Conservation (phyloP, 129 eudicot species). For the Flaveria bidentis region DNA sequence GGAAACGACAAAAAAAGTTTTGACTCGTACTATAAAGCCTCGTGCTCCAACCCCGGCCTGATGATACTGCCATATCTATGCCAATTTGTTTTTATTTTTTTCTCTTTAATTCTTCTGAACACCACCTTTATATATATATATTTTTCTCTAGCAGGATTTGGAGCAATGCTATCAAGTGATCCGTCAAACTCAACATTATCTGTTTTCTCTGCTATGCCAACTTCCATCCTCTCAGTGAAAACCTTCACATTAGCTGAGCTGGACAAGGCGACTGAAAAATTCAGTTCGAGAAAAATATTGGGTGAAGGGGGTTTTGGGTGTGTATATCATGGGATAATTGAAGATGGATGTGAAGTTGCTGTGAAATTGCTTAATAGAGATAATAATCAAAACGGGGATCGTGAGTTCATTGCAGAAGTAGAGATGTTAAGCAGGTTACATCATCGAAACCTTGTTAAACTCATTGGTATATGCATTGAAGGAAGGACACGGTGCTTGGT, state of each 20-base stretch:
- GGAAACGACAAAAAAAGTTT: neutral
- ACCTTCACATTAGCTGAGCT: slow-evolving; percentile 80
- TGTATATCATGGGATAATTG: slow-evolving; percentile 78
- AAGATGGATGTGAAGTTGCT: slow-evolving; percentile 81
- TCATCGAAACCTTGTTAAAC: slow-evolving; percentile 92
- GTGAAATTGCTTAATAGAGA: slow-evolving; percentile 87
- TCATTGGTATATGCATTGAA: slow-evolving; percentile 93
- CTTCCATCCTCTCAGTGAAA: slow-evolving; percentile 82
- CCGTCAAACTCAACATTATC: slow-evolving; percentile 82
- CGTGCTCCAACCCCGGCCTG: neutral
- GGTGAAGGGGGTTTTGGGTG: slow-evolving; percentile 99
- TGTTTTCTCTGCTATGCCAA: slow-evolving; percentile 69
- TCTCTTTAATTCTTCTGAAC: neutral
- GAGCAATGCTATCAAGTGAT: slow-evolving; percentile 73
- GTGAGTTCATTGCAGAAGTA: slow-evolving; percentile 90
- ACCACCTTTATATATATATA: neutral
- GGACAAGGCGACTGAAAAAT: slow-evolving; percentile 83
- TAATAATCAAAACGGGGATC: slow-evolving; percentile 85
- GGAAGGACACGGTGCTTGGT: slow-evolving; percentile 93
- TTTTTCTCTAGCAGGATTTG: slow-evolving; percentile 58
- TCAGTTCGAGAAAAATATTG: slow-evolving; percentile 63
- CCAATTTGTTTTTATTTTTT: neutral
- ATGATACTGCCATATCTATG: neutral
- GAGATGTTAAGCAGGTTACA: slow-evolving; percentile 97
- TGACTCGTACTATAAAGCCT: neutral